These are phyloP conservation scores for Hypsizygus marmoreus DNA, from an alignment of 768 basidiomycete genomes.

Conservation along the genomic window DNA sequence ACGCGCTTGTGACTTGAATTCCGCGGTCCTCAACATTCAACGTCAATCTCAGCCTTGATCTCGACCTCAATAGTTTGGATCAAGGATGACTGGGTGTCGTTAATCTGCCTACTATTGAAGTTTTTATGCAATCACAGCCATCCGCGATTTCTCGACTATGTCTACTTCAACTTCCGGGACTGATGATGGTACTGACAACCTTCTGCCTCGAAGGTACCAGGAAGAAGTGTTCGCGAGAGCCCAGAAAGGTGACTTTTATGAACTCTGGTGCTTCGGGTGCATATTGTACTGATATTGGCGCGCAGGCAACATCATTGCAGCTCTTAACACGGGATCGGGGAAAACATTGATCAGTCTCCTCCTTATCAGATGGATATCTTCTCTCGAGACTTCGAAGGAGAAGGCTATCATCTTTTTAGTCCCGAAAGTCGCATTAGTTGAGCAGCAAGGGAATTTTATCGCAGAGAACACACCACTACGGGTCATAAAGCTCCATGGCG, in stretches of 20 bases:
- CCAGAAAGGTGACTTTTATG: slow-evolving; percentile 38
- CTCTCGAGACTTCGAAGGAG: slow-evolving; percentile 46
- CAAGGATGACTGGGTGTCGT: no score
- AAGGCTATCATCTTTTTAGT: slow-evolving; percentile 81
- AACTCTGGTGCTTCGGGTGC: neutral
- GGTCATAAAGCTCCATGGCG: slow-evolving; percentile 70
- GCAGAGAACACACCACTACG: slow-evolving; percentile 62
- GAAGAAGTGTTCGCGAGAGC: slow-evolving; percentile 71
- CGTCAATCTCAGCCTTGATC: no score
- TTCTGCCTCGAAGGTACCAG: slow-evolving; percentile 58
- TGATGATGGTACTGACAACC: slow-evolving; percentile 8
- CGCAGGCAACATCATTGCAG: slow-evolving; percentile 67
- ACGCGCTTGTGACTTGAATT: no score
- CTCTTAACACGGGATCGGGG: slow-evolving; percentile 75
- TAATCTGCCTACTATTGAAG: no score
- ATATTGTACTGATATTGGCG: slow-evolving; percentile 19
- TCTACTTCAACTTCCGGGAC: neutral
- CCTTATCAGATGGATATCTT: slow-evolving; percentile 74
- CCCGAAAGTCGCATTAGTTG: slow-evolving; percentile 82
- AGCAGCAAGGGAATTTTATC: slow-evolving; percentile 77
- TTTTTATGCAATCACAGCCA: no score
- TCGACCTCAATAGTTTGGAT: no score
- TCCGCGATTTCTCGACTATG: no score
- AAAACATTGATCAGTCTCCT: slow-evolving; percentile 78
- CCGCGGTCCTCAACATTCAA: no score